Percentiles rank a stretch among this genome's conserved stretches.
phyloP scores from a whole-genome alignment of 129 eudicot species.

The sunflower (Helianthus annuus) region HanXRQr2.0-SUNRISE NC_035448.2:154351813-154352312 shows the following conservation, averaged over 20 bases:
- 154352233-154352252: conserved; percentile 63
- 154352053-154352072: conserved; percentile 27
- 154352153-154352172: conserved; percentile 60
- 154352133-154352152: conserved; percentile 52
- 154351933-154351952: conserved; percentile 12
- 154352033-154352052: conserved; percentile 46
- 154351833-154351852: conserved; percentile 35
- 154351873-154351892: conserved; percentile 23
- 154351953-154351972: conserved; percentile 17
- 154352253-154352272: conserved; percentile 63
- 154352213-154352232: conserved; percentile 56
- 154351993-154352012: conserved; percentile 34
- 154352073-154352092: conserved; percentile 34
- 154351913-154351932: conserved; percentile 22
- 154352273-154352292: conserved; percentile 79
- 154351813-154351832: conserved; percentile 23
- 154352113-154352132: conserved; percentile 52
- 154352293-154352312: conserved; percentile 29
- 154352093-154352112: conserved; percentile 39
- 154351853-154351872: conserved; percentile 12
- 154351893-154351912: neutral
- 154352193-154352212: conserved; percentile 55
- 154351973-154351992: conserved; percentile 59
- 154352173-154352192: conserved; percentile 60
- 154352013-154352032: conserved; percentile 33